Percentiles rank a stretch among this genome's conserved stretches.
Conservation (phyloP, 176 grass and related monocot species). For the Puya raimondii region DNA sequence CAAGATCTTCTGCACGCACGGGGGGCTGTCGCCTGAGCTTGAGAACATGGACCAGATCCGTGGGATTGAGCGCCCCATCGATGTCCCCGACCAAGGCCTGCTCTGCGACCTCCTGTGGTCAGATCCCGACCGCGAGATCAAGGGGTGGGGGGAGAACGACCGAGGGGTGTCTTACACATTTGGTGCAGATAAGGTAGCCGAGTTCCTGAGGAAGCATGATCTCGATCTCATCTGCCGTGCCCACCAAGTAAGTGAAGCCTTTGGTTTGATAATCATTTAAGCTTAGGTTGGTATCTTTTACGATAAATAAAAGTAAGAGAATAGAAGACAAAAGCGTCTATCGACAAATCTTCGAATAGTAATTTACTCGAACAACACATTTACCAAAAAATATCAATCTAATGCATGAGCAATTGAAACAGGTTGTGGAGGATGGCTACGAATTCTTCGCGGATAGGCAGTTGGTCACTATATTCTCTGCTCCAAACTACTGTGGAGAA, state of each 20-base stretch:
- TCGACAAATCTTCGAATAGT: too few relatives aligned
- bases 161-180: constrained; percentile 65
- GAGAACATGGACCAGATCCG: constrained; percentile 35
- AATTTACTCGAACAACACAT: too few relatives aligned
- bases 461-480: constrained; percentile 6
- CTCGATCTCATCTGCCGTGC: constrained; percentile 64
- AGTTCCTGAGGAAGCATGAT: constrained; percentile 49
- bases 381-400: neutral
- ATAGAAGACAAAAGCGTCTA: too few relatives aligned
- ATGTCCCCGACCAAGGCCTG: constrained; percentile 52
- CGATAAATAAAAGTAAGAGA: too few relatives aligned
- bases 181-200: constrained; percentile 40
- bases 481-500: constrained; percentile 8
- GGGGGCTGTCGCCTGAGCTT: constrained; percentile 50
- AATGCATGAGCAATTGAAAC: neutral
- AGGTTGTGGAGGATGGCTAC: constrained; percentile 10
- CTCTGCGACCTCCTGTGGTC: constrained; percentile 69
- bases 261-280: neutral
- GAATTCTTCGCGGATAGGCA: constrained; percentile 4
- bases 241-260: constrained; percentile 32
- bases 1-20: constrained; percentile 61
- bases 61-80: constrained; percentile 39
- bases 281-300: too few relatives aligned
- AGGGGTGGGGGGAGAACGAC: constrained; percentile 51
- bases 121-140: constrained; percentile 35